Evolutionary conservation across 495 filamentous ascomycete species (phyloP), one percentile per base, ranked within the genome.

Genomic region (Lasiosphaeria hispida): DNA sequence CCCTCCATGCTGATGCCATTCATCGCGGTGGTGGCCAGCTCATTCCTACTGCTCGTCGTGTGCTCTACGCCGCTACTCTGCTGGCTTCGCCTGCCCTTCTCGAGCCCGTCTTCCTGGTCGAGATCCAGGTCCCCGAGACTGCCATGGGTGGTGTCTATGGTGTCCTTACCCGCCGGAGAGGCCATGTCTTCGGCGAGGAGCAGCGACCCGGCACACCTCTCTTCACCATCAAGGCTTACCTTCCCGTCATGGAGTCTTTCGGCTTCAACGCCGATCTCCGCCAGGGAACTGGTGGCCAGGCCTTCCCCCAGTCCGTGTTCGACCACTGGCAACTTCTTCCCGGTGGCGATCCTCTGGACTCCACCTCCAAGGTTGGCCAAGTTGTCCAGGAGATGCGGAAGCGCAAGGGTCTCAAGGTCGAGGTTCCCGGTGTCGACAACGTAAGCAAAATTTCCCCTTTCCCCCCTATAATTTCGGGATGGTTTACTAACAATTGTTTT

Each of bases 111-210:
- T 99, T 92, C 88, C 83, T 97, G 77, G 90, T 96, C 75, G 94
- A 98, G 78, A 98, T 98, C 76, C 91, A 96, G 81, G 94, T 99
- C 53, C 95, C 95, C 64, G 95, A 99, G 83, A 83, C 86, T 70
- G 94, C 94, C 72, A 97, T 97, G 94, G 94, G 94, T 82, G 95
- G 95, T 83, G 96, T 99, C 78, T 99, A 99, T 77, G 94, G 94
- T 87, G 94, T 97, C 74, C 89, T 99, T 64, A 97, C 95, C 80
- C 90, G 94, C 72, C 82, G 93, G 70, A 85, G 94, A 87, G 94
- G 94, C 83, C 93, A 97, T 87, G 94, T 99, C 79, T 97, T 97
- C 86, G 79, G 82, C 67, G 94, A 99, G 83, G 90, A 94, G 82
- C 94, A 99, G 83, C 91, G 94, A 65, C 89, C 92, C 61, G 94